phyloP scores from a whole-genome alignment of 352 stramenopile species.

The Pythium utonaiense region DNA sequence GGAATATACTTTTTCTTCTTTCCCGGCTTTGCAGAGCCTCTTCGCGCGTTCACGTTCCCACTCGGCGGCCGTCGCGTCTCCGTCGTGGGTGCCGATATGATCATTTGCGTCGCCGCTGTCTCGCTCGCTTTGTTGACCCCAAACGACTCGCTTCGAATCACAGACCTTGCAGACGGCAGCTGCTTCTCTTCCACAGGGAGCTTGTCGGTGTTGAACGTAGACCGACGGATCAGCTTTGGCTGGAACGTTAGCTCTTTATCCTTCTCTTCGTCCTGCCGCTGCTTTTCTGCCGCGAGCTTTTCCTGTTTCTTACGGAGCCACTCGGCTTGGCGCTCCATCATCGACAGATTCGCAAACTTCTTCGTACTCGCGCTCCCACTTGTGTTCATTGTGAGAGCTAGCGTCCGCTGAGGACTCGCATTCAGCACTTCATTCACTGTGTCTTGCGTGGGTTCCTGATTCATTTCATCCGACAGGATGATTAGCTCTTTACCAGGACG shows the following conservation, averaged over 20 bases:
- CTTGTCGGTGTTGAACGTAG: conserved; percentile 46
- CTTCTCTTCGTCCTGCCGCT: conserved; percentile 62
- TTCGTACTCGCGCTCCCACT: conserved; percentile 21
- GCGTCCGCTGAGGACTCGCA: conserved; percentile 3
- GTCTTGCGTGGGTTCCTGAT: conserved; percentile 6
- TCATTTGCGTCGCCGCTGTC: neutral
- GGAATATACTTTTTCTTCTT: conserved; percentile 37
- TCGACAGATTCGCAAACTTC: conserved; percentile 60
- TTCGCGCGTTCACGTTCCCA: conserved; percentile 28
- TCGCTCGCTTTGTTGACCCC: conserved; percentile 7
- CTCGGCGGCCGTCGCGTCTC: conserved; percentile 24
- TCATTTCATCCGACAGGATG: conserved; percentile 51
- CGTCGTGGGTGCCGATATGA: neutral
- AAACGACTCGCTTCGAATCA: conserved; percentile 11
- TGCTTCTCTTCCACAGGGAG: conserved; percentile 20
- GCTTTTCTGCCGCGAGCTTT: conserved; percentile 61
- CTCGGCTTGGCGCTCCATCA: conserved; percentile 78
- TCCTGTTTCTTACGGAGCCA: conserved; percentile 79
- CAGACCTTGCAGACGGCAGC: conserved; percentile 8
- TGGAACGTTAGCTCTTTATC: conserved; percentile 82
- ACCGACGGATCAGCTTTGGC: conserved; percentile 70
- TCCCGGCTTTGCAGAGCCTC: conserved; percentile 30
- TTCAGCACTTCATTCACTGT: conserved; percentile 15
- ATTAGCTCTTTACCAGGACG: conserved; percentile 76
- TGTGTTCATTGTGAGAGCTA: neutral